Conservation (phyloP, 2,329 filamentous ascomycete species). For the Hypomyces rosellus region DNA sequence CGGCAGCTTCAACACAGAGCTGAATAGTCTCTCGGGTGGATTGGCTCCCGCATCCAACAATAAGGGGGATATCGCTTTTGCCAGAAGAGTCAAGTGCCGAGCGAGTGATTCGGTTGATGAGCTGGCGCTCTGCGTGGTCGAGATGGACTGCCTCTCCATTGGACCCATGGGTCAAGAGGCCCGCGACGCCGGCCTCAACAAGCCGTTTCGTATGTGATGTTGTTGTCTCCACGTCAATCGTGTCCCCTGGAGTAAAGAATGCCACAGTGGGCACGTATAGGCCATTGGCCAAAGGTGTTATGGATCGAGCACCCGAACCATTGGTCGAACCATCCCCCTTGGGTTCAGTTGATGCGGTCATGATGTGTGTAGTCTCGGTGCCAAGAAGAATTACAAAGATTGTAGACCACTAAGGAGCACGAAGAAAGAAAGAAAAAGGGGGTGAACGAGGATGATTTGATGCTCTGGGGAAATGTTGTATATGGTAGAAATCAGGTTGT, state of each 20-base stretch:
- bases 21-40: constrained; percentile 62
- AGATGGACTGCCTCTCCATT: constrained; percentile 71
- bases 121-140: constrained; percentile 56
- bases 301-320: neutral
- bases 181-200: constrained; percentile 56
- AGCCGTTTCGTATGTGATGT: constrained; percentile 51
- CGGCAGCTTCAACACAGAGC: constrained; percentile 57
- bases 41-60: constrained; percentile 64
- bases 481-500: neutral
- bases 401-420: neutral
- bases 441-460: too few species aligned
- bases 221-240: constrained; percentile 47
- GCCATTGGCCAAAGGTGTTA: constrained; percentile 25
- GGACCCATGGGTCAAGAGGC: constrained; percentile 63
- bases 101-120: constrained; percentile 56
- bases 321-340: constrained; percentile 5
- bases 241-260: constrained; percentile 52
- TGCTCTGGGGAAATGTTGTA: neutral
- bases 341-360: constrained; percentile 10
- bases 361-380: neutral
- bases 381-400: too few species aligned
- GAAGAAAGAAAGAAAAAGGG: neutral
- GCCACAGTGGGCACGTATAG: constrained; percentile 59
- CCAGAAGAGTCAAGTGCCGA: constrained; percentile 53
- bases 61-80: constrained; percentile 50